phyloP scores from a whole-genome alignment of 106 monocot genomes.

The Apostasia shenzhenica region DNA sequence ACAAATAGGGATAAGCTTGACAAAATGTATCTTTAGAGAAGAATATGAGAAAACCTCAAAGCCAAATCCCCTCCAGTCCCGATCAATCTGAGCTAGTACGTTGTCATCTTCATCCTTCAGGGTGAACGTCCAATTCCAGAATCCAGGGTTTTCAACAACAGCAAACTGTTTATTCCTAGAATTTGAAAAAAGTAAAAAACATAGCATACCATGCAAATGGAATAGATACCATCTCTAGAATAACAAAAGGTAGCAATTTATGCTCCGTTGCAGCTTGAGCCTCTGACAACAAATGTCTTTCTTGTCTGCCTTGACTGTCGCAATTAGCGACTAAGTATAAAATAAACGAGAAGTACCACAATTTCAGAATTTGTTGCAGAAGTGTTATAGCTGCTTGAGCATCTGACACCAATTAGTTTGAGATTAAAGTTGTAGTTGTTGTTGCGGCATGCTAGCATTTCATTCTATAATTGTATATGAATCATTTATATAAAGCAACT shows the following conservation, averaged over 20 bases:
- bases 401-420: no score
- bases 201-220: not conserved
- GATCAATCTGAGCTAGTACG: constrained; percentile 91
- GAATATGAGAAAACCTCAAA: constrained; percentile 56
- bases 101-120: constrained; percentile 85
- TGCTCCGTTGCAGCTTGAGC: not conserved
- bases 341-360: no score
- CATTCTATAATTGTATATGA: no score
- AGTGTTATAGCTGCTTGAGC: no score
- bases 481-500: no score
- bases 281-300: not conserved
- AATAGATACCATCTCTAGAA: not conserved
- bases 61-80: constrained; percentile 97
- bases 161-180: constrained; percentile 92
- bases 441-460: no score
- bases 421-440: no score
- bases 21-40: not conserved
- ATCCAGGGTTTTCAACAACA: constrained; percentile 95
- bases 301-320: no score
- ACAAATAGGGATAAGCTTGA: not conserved
- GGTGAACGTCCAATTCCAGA: constrained; percentile 99
- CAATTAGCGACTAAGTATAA: not conserved
- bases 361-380: no score
- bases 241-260: not conserved
- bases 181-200: not conserved